Base-by-base conservation (phyloP, 768 basidiomycete species). In the Boletus rex-veris region DNA sequence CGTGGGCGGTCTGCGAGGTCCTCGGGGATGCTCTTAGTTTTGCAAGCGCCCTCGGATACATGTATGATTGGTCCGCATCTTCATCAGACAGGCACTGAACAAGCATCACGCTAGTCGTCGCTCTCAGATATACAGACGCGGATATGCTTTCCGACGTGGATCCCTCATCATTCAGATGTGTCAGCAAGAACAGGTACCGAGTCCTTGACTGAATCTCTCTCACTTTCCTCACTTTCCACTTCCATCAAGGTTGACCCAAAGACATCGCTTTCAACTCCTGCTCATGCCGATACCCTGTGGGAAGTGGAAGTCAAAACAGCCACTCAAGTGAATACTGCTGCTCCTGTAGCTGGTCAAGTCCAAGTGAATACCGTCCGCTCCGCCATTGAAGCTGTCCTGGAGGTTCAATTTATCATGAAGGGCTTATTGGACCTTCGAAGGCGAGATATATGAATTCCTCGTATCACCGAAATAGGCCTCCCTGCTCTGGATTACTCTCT, bases 281-380 rank as follows among this genome's bases (percentile, higher is more conserved):
- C 87, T n/a, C 86, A 88, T 51, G 72, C 83, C 8, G 88, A 89
- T 59, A 88, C 89, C 0, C 75, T 90, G 6, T 93, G 90, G 90
- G 86, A 92, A 66, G 89, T 93, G 36, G 88, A 92, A 72, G 90
- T 91, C 46, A 91, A 88, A 68, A 90, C 90, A 1, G 87, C 89
- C 3, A 75, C 78, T 3, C 91, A 91, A 7, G 82, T 88, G 41
- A 81, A 86, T 15, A 90, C 88, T 53, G 87, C 85, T 0, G 68
- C 60, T 21, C 54, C 68, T 28, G 53, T 48, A 33, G 45, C 52
- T 30, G 66, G 68, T 18, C 68, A 72, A 40, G 58, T 66, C 9
- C 88, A 85, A 65, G 85, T 86, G 55, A 86, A 80, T 3, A 90
- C 90, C 5, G 75, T 92, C n/a, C 81, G 78, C 51, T 76, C 77